phyloP scores from a whole-genome alignment of 2,329 filamentous ascomycete genomes.

The Verticillium longisporum region DNA sequence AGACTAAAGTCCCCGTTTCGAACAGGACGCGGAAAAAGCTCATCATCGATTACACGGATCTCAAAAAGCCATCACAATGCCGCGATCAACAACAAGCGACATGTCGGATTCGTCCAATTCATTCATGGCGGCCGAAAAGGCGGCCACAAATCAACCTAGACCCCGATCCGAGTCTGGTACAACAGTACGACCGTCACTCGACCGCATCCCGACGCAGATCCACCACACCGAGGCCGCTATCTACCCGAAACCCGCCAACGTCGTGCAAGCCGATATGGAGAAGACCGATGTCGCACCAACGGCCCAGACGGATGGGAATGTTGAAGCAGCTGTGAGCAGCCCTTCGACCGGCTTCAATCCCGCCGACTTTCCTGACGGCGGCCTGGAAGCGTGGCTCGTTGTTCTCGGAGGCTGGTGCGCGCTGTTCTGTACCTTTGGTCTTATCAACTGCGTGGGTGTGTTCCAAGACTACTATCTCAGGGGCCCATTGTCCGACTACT shows the following conservation, averaged over 20 bases:
- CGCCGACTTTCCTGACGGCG: slow-evolving; percentile 13
- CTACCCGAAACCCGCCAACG: slow-evolving; percentile 21
- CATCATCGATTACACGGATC: background rate
- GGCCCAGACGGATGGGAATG: background rate
- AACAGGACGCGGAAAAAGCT: background rate
- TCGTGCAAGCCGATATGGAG: slow-evolving; percentile 25
- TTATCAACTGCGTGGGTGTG: slow-evolving; percentile 37
- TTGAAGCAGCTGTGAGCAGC: background rate
- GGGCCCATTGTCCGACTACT: slow-evolving; percentile 20
- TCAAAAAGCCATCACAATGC: slow-evolving; percentile 1
- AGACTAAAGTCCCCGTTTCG: background rate
- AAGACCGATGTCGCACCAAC: slow-evolving; percentile 14
- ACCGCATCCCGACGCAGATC: slow-evolving; percentile 23
- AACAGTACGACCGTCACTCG: slow-evolving; percentile 12
- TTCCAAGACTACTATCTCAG: slow-evolving; percentile 38
- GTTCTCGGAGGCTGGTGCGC: slow-evolving; percentile 16
- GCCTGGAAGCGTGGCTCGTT: slow-evolving; percentile 18
- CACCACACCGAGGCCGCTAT: slow-evolving; percentile 26
- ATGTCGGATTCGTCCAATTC: slow-evolving; percentile 10
- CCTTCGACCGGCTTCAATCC: background rate
- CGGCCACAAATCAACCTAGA: slow-evolving; percentile 5
- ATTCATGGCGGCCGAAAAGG: slow-evolving; percentile 8
- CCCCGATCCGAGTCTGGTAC: slow-evolving; percentile 4
- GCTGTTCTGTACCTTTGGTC: slow-evolving; percentile 17
- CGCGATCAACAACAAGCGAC: slow-evolving; percentile 3